A percentile compares a stretch with the other conserved stretches of the same genome.
phyloP scores from a whole-genome alignment of 495 filamentous ascomycete genomes.

The Articulospora tetracladia region DNA sequence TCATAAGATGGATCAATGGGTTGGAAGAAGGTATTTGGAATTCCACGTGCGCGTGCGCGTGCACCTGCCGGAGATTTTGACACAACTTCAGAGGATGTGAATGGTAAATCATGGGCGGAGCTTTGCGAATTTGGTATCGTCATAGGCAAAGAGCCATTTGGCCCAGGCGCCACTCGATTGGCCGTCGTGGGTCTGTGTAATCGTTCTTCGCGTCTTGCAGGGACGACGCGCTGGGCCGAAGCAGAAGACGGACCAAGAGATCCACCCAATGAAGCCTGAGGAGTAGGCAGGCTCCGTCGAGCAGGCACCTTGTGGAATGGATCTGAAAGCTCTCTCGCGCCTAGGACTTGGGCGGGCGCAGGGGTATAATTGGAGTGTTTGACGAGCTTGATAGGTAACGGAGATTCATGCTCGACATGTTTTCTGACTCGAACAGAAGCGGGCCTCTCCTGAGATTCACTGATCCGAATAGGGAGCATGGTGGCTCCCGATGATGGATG shows the following conservation, averaged over 20 bases:
- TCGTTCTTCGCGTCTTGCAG: neutral
- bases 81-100: neutral
- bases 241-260: neutral
- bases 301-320: neutral
- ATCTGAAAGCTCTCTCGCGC: neutral
- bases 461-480: neutral
- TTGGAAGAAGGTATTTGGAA: neutral
- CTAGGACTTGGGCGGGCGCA: neutral
- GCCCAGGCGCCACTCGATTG: neutral
- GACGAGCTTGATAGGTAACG: too few species aligned
- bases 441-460: conserved; percentile 3
- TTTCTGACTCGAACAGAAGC: neutral
- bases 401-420: neutral
- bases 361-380: too few species aligned
- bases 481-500: conserved; percentile 14
- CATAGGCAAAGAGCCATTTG: neutral
- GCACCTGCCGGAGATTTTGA: neutral
- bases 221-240: neutral
- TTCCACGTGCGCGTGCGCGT: neutral
- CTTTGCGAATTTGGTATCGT: neutral
- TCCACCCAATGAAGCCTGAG: neutral
- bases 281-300: neutral
- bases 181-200: neutral
- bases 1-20: conserved; percentile 32
- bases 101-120: neutral